Evolutionary conservation across 2,329 filamentous ascomycete genomes (phyloP), one percentile per base, ranked within the genome.

Genomic region (Ramichloridium luteum): DNA sequence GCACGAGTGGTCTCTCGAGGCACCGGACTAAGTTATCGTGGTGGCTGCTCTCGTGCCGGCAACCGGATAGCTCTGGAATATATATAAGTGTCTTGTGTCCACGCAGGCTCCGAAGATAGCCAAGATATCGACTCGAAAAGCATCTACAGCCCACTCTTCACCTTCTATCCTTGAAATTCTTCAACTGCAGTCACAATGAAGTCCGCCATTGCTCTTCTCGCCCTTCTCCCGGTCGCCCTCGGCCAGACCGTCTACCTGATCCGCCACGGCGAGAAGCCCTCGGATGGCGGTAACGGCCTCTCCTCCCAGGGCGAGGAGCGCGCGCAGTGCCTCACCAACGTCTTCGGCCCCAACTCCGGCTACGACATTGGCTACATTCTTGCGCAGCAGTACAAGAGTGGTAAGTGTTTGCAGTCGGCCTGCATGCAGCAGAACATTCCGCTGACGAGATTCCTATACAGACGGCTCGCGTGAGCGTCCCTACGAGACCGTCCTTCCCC

Each of bases 211-310:
- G 25, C 37, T 8, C 12, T 42, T 12, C 28, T 41, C 14, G 28
- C 16, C 18, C 15, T 47, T 6, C 8, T 41, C 22, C 25, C 39
- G 10, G 22, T 48, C 13, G 45, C 35, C 4, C 25, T 42, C 2
- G 47, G 43, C 10, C 31, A 50, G 11, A 74, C 65, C 1, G 67
- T 77, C 17, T 77, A 74, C 47, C 54, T 77, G 6, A 77, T 77
- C 48, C 67, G 72, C 12, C 73, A 77, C 41, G 73, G 72, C 36
- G 73, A 77, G 51, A 77, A 77, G 51, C 72, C 72, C 3, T 35
- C 46, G 1, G 27, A 29, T 13, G 60, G 61, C 11, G 56, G 57
- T 18, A 54, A 62, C 35, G 71, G 70, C 2, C 56, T 77, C 27
- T 70, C 52, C 34, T 42, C 59, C 0, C 45, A 63, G 37, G 73